Base-by-base conservation (phyloP, 345 rosid species). In the Erodium maritimum region DNA sequence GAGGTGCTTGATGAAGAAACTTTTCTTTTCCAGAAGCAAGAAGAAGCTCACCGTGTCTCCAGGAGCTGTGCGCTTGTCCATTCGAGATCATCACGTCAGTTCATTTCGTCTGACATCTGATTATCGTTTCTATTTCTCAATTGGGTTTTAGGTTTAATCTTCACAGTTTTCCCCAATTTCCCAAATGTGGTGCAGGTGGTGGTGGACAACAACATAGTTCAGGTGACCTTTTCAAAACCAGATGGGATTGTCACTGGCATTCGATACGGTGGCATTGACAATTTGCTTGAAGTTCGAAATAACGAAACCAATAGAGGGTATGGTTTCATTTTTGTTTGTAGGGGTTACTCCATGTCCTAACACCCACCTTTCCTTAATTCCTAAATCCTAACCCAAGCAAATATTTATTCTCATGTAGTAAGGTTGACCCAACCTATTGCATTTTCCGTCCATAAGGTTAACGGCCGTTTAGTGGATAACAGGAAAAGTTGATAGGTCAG, bases 281-380 rank as follows among this genome's bases (percentile, higher is more conserved):
- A 79, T 72, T 59, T 82, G 67, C 72, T 82, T 29, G 84, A 75
- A 64, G 71, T 75, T 61, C 65, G 64, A 23, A 82, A 82, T 42
- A 67, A 75, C 13, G 87, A 82, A 67, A 21, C 73, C 17, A 71
- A 82, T 58, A 70, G 87, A 73, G 87, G 87, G 82, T 81, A 68
- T 10, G 34, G 17, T 1, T n/a, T 2, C 9, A 19, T 24, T 29
- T 29, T 6, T 29, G 37, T 29, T n/a, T n/a, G n/a, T n/a, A n/a
- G n/a, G n/a, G n/a, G n/a, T n/a, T n/a, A n/a, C n/a, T n/a, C n/a
- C n/a, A n/a, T n/a, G n/a, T n/a, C n/a, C n/a, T n/a, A n/a, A n/a
- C n/a, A n/a, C n/a, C n/a, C n/a, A n/a, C n/a, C n/a, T n/a, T n/a
- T n/a, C n/a, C n/a, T n/a, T n/a, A n/a, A n/a, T n/a, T n/a, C n/a